phyloP scores from a whole-genome alignment of 768 basidiomycete species.

The Termitomyces sp. region DNA sequence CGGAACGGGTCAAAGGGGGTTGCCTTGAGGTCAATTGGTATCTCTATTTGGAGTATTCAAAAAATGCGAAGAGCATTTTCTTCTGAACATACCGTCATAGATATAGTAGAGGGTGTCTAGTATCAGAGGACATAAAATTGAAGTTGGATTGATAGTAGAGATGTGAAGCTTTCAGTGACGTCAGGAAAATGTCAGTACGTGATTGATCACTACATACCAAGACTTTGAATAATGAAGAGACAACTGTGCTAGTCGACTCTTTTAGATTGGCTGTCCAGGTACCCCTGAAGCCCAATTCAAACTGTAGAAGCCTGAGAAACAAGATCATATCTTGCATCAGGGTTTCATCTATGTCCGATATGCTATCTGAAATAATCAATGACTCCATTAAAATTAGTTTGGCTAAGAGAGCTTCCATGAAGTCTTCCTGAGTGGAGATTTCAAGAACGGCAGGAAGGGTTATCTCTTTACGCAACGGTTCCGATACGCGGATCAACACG shows the following conservation, averaged over 20 bases:
- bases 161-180: conserved; percentile 41
- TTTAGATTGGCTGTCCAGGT: conserved; percentile 49
- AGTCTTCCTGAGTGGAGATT: conserved; percentile 46
- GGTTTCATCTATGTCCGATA: conserved; percentile 14
- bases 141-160: conserved; percentile 45
- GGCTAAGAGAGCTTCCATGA: conserved; percentile 42
- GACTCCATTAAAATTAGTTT: conserved; percentile 38
- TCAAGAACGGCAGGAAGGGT: conserved; percentile 45
- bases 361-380: conserved; percentile 21
- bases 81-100: conserved; percentile 53
- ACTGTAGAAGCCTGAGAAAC: conserved; percentile 64
- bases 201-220: conserved; percentile 34
- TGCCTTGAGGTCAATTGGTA: conserved; percentile 52
- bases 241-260: conserved; percentile 37
- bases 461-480: conserved; percentile 49
- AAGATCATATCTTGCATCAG: conserved; percentile 44
- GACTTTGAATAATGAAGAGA: conserved; percentile 39
- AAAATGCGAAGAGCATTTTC: not conserved
- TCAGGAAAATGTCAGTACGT: conserved; percentile 2
- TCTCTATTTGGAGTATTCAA: conserved; percentile 36
- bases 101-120: conserved; percentile 72
- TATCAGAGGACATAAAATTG: conserved; percentile 56
- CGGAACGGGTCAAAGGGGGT: conserved; percentile 55
- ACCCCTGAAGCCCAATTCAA: conserved; percentile 59
- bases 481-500: conserved; percentile 60